Base-by-base conservation (phyloP, 768 basidiomycete species). In the Paxillus involutus region DNA sequence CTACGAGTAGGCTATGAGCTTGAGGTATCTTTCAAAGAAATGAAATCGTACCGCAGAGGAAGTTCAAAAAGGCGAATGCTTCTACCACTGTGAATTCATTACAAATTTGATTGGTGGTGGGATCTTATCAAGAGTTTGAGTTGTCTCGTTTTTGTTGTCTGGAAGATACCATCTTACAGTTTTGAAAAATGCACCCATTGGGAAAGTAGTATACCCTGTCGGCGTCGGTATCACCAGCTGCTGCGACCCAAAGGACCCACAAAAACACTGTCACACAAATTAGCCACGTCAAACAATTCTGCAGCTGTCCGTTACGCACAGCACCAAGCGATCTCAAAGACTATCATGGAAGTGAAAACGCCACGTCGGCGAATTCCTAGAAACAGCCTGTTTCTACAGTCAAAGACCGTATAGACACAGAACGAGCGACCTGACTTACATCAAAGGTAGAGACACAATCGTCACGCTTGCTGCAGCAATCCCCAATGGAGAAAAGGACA, bases 311-410 rank as follows among this genome's bases (percentile, higher is more conserved):
- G n/a, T 44, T 9, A 67, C 63, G 42, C 30, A 69, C 68, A 56
- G 49, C 63, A 59, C 67, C 58, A 71, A 17, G 57, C n/a, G 26
- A 61, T 45, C 55, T 70, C 61, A 11, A 67, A 67, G n/a, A 59
- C 12, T 7, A 70, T 41, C 53, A 43, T 63, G 2, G 65, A 63
- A 2, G 61, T 59, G 33, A 70, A 59, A 16, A 57, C 45, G 16
- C 53, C 48, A 8, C 29, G 41, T 19, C 43, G 48, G 35, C 40
- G 26, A 14, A 33, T 42, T 30, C 59, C 57, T 45, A 70, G 29
- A 11, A 47, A n/a, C 37, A 65, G 43, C 36, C 68, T 67, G 37
- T 30, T 16, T 10, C n/a, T 32, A 36, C 17, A 11, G 46, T 59
- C 42, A 52, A 39, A 40, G 36, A 41, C 8, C 24, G 24, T 19